Evolutionary conservation across 371 early-diverging fungal species (phyloP).

Genomic region (Mucor plumbeus): DNA sequence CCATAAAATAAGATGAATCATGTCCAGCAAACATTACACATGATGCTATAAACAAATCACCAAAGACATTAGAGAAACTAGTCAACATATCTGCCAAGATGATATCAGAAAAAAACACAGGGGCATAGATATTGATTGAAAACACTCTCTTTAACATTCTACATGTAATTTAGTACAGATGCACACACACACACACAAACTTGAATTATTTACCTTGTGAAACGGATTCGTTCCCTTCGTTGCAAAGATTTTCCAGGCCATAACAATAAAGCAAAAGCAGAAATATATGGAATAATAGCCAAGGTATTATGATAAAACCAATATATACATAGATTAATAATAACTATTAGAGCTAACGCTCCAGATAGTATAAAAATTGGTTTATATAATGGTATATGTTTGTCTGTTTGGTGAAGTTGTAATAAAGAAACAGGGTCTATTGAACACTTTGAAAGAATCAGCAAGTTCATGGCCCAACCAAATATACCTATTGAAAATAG

Average conservation of each 20-base stretch:
- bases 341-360: conserved; percentile 37
- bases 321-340: conserved; percentile 35
- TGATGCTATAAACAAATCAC: conserved; percentile 73
- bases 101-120: conserved; percentile 83
- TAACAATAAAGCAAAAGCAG: conserved; percentile 53
- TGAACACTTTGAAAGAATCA: conserved; percentile 59
- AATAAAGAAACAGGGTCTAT: conserved; percentile 68
- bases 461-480: conserved; percentile 79
- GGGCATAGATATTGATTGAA: conserved; percentile 54
- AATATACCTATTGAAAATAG: conserved; percentile 76
- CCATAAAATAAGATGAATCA: conserved; percentile 34
- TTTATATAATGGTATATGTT: conserved; percentile 33
- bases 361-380: conserved; percentile 56
- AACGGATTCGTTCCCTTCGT: conserved; percentile 65
- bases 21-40: conserved; percentile 55
- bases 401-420: conserved; percentile 52
- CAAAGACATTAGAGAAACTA: conserved; percentile 87
- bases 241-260: conserved; percentile 62
- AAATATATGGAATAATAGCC: conserved; percentile 59
- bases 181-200: neutral
- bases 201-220: conserved; percentile 58
- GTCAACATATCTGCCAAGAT: conserved; percentile 94
- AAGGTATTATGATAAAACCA: conserved; percentile 30
- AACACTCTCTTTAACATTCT: conserved; percentile 49
- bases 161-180: neutral